phyloP scores from a whole-genome alignment of 352 stramenopile species.

The Globisporangium irregulare region DNA sequence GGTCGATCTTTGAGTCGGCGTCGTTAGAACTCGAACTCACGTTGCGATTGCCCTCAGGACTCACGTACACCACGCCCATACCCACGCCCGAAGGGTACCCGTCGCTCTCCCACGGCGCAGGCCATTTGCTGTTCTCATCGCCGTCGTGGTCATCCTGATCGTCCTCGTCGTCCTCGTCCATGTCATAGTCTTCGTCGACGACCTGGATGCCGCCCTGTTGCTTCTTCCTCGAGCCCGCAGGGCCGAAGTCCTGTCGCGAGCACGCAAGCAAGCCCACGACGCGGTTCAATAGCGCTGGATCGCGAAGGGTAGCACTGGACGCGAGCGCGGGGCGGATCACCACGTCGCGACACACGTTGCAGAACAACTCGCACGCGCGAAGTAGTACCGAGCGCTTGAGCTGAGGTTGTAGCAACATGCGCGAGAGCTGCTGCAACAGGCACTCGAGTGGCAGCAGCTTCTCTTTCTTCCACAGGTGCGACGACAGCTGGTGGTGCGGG shows the following conservation, averaged over 20 bases:
- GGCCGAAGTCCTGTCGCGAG: conserved; percentile 48
- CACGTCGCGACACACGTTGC: conserved; percentile 55
- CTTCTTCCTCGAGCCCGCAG: conserved; percentile 23
- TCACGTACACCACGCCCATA: conserved; percentile 81
- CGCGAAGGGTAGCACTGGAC: conserved; percentile 40
- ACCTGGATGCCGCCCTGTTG: conserved; percentile 26
- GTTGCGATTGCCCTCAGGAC: conserved; percentile 57
- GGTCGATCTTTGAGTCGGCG: conserved; percentile 56
- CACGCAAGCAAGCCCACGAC: conserved; percentile 51
- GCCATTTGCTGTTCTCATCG: conserved; percentile 56
- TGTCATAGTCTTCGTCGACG: conserved; percentile 43
- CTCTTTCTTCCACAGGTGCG: conserved; percentile 65
- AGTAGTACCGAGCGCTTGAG: conserved; percentile 56
- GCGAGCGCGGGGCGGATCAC: conserved; percentile 40
- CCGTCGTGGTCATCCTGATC: conserved; percentile 46
- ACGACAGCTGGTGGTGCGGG: conserved; percentile 50
- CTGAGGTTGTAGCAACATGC: conserved; percentile 34
- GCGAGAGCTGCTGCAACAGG: conserved; percentile 47
- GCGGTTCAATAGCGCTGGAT: conserved; percentile 43
- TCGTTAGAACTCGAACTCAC: conserved; percentile 30
- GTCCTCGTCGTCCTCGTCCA: conserved; percentile 50
- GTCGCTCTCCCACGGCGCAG: conserved; percentile 75
- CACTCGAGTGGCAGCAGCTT: conserved; percentile 58
- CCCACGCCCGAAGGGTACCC: conserved; percentile 59
- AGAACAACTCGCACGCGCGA: conserved; percentile 58